These are phyloP conservation scores for Chenopodium album DNA, from an alignment of 148 eudicot species.

Conservation along the genomic window DNA sequence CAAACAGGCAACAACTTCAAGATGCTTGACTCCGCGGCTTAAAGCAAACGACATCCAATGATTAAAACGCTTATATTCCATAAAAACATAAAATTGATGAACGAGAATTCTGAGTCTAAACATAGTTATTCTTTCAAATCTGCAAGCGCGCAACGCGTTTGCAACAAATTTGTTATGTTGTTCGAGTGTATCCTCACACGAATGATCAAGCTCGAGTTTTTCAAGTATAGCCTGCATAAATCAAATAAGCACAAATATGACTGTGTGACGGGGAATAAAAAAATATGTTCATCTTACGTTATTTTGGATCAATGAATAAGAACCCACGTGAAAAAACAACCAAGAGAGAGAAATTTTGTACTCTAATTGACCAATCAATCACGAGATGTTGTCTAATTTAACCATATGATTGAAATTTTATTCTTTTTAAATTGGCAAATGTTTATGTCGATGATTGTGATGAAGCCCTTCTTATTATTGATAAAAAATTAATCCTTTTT, in stretches of 20 bases:
- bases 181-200: no score
- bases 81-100: no score
- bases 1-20: neutral
- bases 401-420: constrained; percentile 7
- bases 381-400: neutral
- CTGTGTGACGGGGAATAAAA: no score
- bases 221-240: no score
- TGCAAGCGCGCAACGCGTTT: neutral
- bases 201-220: no score
- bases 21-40: constrained; percentile 9
- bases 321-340: constrained; percentile 19
- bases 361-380: constrained; percentile 23
- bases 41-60: neutral
- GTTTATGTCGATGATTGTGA: no score
- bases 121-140: neutral
- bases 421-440: neutral
- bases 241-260: no score
- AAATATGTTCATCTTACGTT: no score
- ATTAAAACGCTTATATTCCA: no score
- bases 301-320: constrained; percentile 21
- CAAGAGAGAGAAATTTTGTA: neutral
- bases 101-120: neutral
- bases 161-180: no score
- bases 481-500: no score
- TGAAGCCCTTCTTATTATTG: no score